A percentile compares a stretch with the other conserved stretches of the same genome.
Evolutionary conservation across 2,329 filamentous ascomycete genomes (phyloP).

Genomic region (Chaetoscypha palmicola): DNA sequence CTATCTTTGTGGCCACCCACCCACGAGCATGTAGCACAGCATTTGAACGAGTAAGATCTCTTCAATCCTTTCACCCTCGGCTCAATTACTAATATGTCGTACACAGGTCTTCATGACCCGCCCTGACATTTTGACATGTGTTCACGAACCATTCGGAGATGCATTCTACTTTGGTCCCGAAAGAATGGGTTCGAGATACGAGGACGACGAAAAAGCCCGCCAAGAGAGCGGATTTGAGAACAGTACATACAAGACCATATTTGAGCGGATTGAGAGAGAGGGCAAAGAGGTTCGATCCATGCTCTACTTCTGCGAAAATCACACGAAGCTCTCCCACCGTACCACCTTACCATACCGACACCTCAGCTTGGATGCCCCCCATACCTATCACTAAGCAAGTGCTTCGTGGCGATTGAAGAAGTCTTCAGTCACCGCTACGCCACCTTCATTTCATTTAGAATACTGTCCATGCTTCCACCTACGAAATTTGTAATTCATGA

Average conservation of each 20-base stretch:
- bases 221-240: conserved; percentile 58
- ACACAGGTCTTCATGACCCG: conserved; percentile 94
- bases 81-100: conserved; percentile 12
- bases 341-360: neutral
- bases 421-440: too few relatives aligned
- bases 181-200: conserved; percentile 72
- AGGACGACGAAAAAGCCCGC: conserved; percentile 52
- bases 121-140: conserved; percentile 68
- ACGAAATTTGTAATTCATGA: too few relatives aligned
- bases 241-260: conserved; percentile 68
- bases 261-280: conserved; percentile 67
- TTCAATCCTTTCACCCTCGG: neutral
- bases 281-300: conserved; percentile 48
- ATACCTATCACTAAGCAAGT: conserved; percentile 6
- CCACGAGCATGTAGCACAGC: conserved; percentile 93
- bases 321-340: neutral
- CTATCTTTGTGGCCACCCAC: conserved; percentile 90
- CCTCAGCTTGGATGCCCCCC: too few relatives aligned
- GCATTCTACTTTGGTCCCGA: conserved; percentile 95
- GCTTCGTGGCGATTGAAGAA: conserved; percentile 10
- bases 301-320: conserved; percentile 10
- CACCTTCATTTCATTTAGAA: too few relatives aligned
- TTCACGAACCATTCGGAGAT: conserved; percentile 96
- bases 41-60: conserved; percentile 70
- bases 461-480: too few relatives aligned